Base-by-base conservation (phyloP, 2,329 filamentous ascomycete species). In the Aspergillus cejpii region DNA sequence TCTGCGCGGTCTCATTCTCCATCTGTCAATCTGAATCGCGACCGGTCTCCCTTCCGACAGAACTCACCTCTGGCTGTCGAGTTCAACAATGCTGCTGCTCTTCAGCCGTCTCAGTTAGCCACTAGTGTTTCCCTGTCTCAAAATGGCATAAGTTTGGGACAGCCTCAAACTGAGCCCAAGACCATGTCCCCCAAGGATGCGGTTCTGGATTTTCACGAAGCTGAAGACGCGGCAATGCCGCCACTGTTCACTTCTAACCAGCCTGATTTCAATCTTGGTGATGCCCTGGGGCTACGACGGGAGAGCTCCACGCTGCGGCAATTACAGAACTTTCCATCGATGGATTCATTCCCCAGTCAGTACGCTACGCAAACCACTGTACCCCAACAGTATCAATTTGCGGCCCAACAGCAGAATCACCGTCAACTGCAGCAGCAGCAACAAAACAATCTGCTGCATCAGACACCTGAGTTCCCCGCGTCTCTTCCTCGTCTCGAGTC, bases 101-200 rank as follows among this genome's bases (percentile, higher is more conserved):
- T 57, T 23, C 61, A 61, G 44, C 56, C 60, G 14, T 62, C 70
- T n/a, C 71, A 72, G 29, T 62, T 74, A 23, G 66, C 60, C 1
- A 63, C 63, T n/a, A 63, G 62, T 27, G 54, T 65, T n/a, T 62
- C 64, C 7, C 57, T 63, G 44, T 23, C 52, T 24, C 59, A 62
- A 29, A 55, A 52, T 38, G 54, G 59, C 42, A 71, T 64, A 50
- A 52, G 46, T n/a, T 49, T 63, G 43, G 48, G 53, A 19, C 40
- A 54, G 39, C 42, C 70, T 40, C 55, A 64, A 49, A 55, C 62
- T 28, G 62, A 84, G n/a, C 76, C 80, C 1, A 87, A 87, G 66
- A 95, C 91, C 0, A 95, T 98, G 37, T 97, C 91, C 1, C 92
- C 91, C 19, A 94, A 94, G 69, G 91, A 97, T 59, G 87, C 90